Base-by-base conservation (phyloP, 371 early-diverging fungal genomes). In the Mucor ambiguus region DNA sequence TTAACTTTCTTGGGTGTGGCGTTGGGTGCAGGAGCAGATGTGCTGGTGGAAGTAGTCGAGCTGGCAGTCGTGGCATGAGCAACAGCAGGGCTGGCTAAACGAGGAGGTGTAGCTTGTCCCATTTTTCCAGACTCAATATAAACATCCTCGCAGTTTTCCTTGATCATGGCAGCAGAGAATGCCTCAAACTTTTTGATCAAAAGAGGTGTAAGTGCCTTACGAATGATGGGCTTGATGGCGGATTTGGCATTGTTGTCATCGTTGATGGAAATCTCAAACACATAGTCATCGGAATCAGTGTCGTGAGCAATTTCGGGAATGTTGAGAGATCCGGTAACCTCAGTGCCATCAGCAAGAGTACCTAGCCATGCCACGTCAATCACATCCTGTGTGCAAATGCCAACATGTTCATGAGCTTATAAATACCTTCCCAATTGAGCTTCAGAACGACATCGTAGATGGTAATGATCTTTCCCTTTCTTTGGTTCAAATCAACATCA, bases 261-360 rank as follows among this genome's bases (percentile, higher is more conserved):
- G 43, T 89, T 85, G 24, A 91, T 77, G 10, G 88, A 78, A 24
- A 96, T 86, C 44, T 94, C 92, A 70, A 93, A 93, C 91, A 91
- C 93, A 73, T 95, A 86, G 61, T 95, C 94, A 56, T 91, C 90
- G 1, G 66, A 33, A 4, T 90, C 90, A 10, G 94, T 92, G 72
- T 95, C 97, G 69, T 96, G 95, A 61, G 94, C 93, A 46, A 94
- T 90, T 76, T 98, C 98, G 22, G 97, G 97, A 49, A 98, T 85
- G 20, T 80, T 76, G 71, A 96, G 90, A 62, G 84, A 88, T 7
- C 98, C 98, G 16, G 81, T 73, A 8, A 87, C 92, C 38, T 78
- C 79, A 16, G 80, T 88, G 24, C 90, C 96, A 70, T 87, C 87
- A 29, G 82, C 71, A 43, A 81, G 72, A 48, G 76, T 77, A 38